Evolutionary conservation across 371 early-diverging fungal species (phyloP), one percentile per base, ranked within the genome.

Genomic region (Phascolomyces articulosus): DNA sequence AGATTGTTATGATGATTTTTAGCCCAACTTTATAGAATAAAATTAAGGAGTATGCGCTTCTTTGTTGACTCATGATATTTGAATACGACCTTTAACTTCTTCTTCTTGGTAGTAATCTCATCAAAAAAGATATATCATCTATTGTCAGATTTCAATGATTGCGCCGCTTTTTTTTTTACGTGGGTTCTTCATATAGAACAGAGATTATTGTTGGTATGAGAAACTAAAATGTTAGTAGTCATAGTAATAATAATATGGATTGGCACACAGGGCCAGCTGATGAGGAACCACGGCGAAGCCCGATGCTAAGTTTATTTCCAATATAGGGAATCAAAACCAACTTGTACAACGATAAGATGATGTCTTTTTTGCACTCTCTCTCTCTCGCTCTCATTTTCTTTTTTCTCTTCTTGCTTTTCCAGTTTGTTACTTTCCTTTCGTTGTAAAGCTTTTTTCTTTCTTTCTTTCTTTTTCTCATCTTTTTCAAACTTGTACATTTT

Each of bases 251-350:
- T n/a, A 47, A 47, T 47, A 18, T 38, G n/a, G 7, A n/a, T 24
- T 51, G 51, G 51, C 51, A 51, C 51, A 51, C 51, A 24, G 51
- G 51, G 24, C 51, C n/a, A 51, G 51, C 24, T 51, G 51, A 51
- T 51, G 20, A 9, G 23, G 44, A 15, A 44, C 44, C 51, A 51
- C 51, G 51, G 51, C 51, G 51, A 51, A 51, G 51, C 51, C 51
- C 51, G 51, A 51, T 23, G 51, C 51, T 51, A 20, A 51, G 51
- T 51, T 24, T 13, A 16, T n/a, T 51, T 51, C 26, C 51, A 23
- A 51, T 51, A 20, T 23, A 24, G 51, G 51, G 51, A 51, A 51
- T 9, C 20, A 51, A 7, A 51, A 51, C 51, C 20, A n/a, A n/a
- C n/a, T 24, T 51, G 51, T 51, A 24, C 51, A 20, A 51, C 51